phyloP scores from a whole-genome alignment of 306 rosid genomes.

The Castanopsis chinensis region DNA sequence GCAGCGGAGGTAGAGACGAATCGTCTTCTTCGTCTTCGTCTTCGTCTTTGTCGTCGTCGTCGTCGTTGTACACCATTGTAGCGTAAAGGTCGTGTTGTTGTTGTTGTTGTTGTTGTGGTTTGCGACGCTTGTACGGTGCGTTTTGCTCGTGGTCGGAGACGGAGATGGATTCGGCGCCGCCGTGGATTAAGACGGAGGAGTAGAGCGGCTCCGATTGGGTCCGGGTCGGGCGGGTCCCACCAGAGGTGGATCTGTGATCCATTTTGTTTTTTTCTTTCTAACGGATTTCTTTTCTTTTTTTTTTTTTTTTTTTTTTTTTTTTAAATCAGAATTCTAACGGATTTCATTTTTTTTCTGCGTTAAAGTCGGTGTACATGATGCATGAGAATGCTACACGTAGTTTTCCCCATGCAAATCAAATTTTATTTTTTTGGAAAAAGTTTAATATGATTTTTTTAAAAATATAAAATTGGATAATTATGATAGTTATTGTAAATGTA shows the following conservation, averaged over 20 bases:
- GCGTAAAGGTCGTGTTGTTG: constrained; percentile 57
- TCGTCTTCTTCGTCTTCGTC: constrained; percentile 56
- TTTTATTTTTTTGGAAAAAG: too few relatives aligned
- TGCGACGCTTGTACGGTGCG: constrained; percentile 13
- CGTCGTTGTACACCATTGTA: constrained; percentile 72
- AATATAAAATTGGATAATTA: too few relatives aligned
- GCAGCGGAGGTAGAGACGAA: constrained; percentile 85
- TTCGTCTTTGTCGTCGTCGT: constrained; percentile 25
- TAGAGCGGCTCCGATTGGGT: constrained; percentile 52
- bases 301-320: too few relatives aligned
- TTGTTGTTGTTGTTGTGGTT: constrained; percentile 11
- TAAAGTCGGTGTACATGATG: too few relatives aligned
- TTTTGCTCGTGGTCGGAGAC: constrained; percentile 14
- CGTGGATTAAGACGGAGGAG: constrained; percentile 75
- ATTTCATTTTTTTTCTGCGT: too few relatives aligned
- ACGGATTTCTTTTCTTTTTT: neutral
- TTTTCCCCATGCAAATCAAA: too few relatives aligned
- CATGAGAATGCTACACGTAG: too few relatives aligned
- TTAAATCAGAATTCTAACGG: too few relatives aligned
- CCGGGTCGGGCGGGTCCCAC: constrained; percentile 45
- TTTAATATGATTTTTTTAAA: too few relatives aligned
- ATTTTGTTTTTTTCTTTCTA: constrained; percentile 18
- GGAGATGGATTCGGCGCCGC: constrained; percentile 22
- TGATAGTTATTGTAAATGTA: too few relatives aligned
- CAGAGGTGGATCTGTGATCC: constrained; percentile 54